phyloP scores from a whole-genome alignment of 2,329 filamentous ascomycete genomes.

The Paecilomyces sp. region DNA sequence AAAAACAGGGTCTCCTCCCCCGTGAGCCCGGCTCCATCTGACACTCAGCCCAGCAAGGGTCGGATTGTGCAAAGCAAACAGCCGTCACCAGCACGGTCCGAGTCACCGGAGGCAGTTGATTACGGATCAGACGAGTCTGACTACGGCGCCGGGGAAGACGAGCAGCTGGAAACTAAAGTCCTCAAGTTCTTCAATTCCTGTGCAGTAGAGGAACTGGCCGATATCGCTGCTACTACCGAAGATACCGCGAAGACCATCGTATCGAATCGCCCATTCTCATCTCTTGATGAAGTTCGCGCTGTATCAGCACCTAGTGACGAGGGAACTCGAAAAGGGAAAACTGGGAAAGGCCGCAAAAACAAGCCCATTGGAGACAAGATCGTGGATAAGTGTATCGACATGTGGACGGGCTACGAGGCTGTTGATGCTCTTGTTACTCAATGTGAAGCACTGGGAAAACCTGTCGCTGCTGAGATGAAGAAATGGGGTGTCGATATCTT shows the following conservation, averaged over 20 bases:
- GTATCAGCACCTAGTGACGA: slow-evolving; percentile 46
- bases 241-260: slow-evolving; percentile 64
- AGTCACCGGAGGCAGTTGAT: slow-evolving; percentile 27
- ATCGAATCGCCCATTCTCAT: slow-evolving; percentile 65
- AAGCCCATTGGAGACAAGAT: slow-evolving; percentile 59
- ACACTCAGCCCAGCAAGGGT: slow-evolving; percentile 21
- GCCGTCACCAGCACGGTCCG: slow-evolving; percentile 23
- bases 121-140: slow-evolving; percentile 42
- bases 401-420: slow-evolving; percentile 71
- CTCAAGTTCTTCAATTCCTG: slow-evolving; percentile 80
- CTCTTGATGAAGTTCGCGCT: slow-evolving; percentile 57
- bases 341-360: slow-evolving; percentile 43
- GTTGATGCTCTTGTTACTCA: slow-evolving; percentile 74
- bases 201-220: slow-evolving; percentile 65
- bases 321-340: slow-evolving; percentile 36
- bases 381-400: slow-evolving; percentile 61
- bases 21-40: slow-evolving; percentile 10
- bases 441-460: slow-evolving; percentile 67
- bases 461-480: slow-evolving; percentile 57
- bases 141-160: slow-evolving; percentile 34
- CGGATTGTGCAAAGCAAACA: slow-evolving; percentile 47
- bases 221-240: slow-evolving; percentile 69
- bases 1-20: slow-evolving; percentile 23
- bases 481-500: slow-evolving; percentile 63
- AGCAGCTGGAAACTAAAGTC: slow-evolving; percentile 49